These are phyloP conservation scores for Cetradonia linearis DNA, from an alignment of 495 filamentous ascomycete species.

Conservation along the genomic window DNA sequence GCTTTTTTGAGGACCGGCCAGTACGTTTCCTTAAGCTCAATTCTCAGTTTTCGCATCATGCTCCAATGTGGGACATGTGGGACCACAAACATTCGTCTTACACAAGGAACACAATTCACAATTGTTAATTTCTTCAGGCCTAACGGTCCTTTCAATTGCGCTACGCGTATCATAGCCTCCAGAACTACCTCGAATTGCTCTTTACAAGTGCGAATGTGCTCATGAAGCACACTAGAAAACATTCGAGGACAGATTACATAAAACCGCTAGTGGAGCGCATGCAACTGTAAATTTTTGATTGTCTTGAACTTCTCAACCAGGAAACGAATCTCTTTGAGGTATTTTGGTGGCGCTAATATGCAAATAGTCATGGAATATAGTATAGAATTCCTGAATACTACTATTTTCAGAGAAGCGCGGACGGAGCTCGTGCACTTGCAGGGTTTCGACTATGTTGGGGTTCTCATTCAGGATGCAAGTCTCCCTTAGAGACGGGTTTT, in stretches of 20 bases:
- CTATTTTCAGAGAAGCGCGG: too few relatives aligned
- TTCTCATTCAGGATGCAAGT: background rate
- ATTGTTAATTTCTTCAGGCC: background rate
- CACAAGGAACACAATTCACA: background rate
- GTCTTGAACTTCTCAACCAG: background rate
- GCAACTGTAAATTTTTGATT: background rate
- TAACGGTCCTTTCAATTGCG: background rate
- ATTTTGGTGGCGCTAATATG: too few relatives aligned
- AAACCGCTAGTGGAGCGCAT: background rate
- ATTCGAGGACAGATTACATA: background rate
- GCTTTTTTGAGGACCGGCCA: background rate
- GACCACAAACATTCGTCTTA: background rate
- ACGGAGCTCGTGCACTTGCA: background rate
- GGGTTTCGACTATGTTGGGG: background rate
- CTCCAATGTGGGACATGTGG: background rate
- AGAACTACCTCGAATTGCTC: background rate
- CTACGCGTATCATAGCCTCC: background rate
- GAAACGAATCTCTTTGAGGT: background rate
- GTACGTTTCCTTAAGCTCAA: background rate
- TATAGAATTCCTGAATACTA: too few relatives aligned
- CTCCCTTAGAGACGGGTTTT: background rate
- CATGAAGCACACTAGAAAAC: background rate
- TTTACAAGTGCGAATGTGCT: background rate
- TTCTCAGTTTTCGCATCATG: background rate
- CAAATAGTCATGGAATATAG: too few relatives aligned